phyloP scores from a whole-genome alignment of 2,329 filamentous ascomycete species.

The Zymoseptoria crescenta region DNA sequence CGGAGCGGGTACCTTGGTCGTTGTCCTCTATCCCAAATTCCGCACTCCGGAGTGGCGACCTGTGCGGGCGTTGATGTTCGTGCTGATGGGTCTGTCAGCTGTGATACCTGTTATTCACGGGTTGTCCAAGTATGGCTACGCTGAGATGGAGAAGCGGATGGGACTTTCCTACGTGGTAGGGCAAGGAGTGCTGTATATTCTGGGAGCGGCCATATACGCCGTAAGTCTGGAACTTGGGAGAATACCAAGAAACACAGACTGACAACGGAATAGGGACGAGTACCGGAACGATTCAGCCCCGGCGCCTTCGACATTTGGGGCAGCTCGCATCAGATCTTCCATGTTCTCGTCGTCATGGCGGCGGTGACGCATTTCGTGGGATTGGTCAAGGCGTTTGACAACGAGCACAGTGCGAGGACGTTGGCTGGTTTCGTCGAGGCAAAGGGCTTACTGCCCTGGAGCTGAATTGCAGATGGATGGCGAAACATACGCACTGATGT shows the following conservation, averaged over 20 bases:
- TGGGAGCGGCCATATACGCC: constrained; percentile 80
- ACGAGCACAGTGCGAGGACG: constrained; percentile 51
- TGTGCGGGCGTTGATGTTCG: constrained; percentile 82
- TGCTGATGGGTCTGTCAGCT: constrained; percentile 75
- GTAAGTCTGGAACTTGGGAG: constrained; percentile 40
- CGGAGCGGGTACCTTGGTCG: constrained; percentile 65
- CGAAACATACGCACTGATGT: neutral
- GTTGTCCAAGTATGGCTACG: constrained; percentile 57
- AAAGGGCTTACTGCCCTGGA: neutral
- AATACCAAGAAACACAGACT: neutral
- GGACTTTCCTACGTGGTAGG: constrained; percentile 72
- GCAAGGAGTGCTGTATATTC: constrained; percentile 76
- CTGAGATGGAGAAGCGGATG: constrained; percentile 62
- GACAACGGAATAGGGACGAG: constrained; percentile 49
- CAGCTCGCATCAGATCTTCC: constrained; percentile 93
- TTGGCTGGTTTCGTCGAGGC: neutral
- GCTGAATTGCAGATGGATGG: neutral
- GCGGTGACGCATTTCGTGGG: constrained; percentile 74
- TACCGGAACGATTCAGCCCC: constrained; percentile 73
- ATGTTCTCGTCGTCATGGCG: constrained; percentile 77
- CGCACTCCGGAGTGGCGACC: constrained; percentile 76
- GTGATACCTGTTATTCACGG: constrained; percentile 78
- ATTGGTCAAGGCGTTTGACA: constrained; percentile 77
- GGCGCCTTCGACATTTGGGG: constrained; percentile 85
- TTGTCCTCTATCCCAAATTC: constrained; percentile 75